Evolutionary conservation across 176 grass and related monocot genomes (phyloP), one percentile per base, ranked within the genome.

Genomic region (Typha latifolia): DNA sequence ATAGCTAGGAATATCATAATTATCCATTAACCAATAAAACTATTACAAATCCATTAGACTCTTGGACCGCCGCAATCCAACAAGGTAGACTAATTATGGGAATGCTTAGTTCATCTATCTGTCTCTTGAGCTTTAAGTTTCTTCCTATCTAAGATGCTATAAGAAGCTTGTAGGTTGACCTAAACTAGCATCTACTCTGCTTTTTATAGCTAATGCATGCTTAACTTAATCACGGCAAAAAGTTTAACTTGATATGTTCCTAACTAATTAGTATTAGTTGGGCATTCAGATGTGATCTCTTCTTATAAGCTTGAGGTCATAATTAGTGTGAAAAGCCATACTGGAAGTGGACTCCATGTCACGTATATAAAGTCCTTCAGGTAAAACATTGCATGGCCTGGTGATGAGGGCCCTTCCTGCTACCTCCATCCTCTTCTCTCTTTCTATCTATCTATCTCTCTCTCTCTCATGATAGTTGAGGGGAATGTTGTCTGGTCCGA

Each of bases 401-500:
- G 9, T 71, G 31, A 29, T 72, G 64, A 18, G 12, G 43, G 23
- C 21, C 43, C 65, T 67, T 43, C 67, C 23, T 75, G 29, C 61
- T 68, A 26, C 52, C 66, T 67, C 48, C 16, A 19, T 23, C 49
- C 8, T 3, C 26, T 24, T 21, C 43, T 72, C 22, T 12, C 71
- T 22, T 21, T 57, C 49, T 37, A 55, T 50, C n/a, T n/a, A n/a
- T n/a, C n/a, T n/a, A n/a, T n/a, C n/a, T n/a, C n/a, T n/a, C n/a
- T 21, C 43, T 72, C 22, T 8, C 62, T 29, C 26, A 49, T 63
- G 47, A 15, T n/a, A 82, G 93, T 97, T 97, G 85, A 89, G 93
- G 93, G 93, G 93, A 84, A 79, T 82, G 93, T 84, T 69, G 93
- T 89, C 88, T 92, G 88, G 80, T 89, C 76, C 78, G 93, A 97